Evolutionary conservation across 1,284 basidiomycete species (phyloP).

Genomic region (Melampsora larici-populina): DNA sequence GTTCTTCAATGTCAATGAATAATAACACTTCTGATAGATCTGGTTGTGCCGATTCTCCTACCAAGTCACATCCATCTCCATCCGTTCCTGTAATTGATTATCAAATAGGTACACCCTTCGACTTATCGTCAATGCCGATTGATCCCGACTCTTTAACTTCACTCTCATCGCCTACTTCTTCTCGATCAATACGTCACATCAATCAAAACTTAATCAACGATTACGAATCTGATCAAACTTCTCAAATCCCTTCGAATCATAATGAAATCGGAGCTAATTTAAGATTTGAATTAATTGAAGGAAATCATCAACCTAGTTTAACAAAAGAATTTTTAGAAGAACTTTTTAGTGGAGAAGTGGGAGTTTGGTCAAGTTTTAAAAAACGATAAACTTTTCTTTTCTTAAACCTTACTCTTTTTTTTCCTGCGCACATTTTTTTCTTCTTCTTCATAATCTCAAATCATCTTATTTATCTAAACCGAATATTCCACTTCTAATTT

Average conservation of each 20-base stretch:
- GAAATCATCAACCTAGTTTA: conserved; percentile 6
- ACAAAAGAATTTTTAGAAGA: conserved; percentile 18
- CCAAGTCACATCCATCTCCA: neutral
- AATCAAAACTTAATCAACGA: neutral
- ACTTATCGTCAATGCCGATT: too few species aligned
- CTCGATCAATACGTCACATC: neutral
- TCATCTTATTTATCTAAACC: too few species aligned
- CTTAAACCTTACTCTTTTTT: neutral
- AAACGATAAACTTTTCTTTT: neutral
- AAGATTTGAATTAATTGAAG: neutral
- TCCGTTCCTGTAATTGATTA: neutral
- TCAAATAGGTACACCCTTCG: neutral
- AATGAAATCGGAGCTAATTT: neutral
- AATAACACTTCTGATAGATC: neutral
- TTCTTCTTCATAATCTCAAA: too few species aligned
- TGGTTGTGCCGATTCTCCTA: neutral
- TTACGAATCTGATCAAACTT: neutral
- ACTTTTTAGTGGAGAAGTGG: conserved; percentile 16
- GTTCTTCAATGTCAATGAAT: neutral
- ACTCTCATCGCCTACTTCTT: neutral
- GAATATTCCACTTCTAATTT: too few species aligned
- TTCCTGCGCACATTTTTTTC: too few species aligned
- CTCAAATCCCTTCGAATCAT: neutral
- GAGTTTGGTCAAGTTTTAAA: conserved; percentile 27
- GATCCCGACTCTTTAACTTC: neutral